Conservation (phyloP, 192 early-diverging fungal species). For the Allomyces arbusculus region DNA sequence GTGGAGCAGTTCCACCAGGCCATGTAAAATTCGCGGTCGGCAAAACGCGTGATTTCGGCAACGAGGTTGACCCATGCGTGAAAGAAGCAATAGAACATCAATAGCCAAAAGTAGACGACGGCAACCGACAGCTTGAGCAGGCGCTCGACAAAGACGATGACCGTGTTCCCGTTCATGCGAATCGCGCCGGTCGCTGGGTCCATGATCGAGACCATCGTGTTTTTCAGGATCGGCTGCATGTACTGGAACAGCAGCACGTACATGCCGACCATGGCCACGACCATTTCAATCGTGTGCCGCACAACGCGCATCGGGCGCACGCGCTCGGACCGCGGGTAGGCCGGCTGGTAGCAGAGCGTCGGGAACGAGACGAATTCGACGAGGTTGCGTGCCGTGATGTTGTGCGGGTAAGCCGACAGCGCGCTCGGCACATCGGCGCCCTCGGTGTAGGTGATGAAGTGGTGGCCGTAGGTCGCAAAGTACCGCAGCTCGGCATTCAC, state of each 20-base stretch:
- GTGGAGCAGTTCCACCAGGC: constrained; percentile 77
- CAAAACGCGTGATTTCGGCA: constrained; percentile 59
- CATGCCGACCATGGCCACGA: constrained; percentile 45
- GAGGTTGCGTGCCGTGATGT: constrained; percentile 41
- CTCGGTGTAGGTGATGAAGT: constrained; percentile 20
- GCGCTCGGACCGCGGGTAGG: constrained; percentile 44
- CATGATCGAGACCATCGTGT: constrained; percentile 37
- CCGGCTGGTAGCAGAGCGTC: constrained; percentile 72
- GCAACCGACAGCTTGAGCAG: constrained; percentile 67
- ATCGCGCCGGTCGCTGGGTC: neutral
- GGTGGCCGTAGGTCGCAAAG: constrained; percentile 18
- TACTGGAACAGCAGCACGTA: constrained; percentile 63
- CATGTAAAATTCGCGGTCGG: constrained; percentile 68
- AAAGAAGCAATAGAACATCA: constrained; percentile 75
- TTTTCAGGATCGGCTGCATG: constrained; percentile 54
- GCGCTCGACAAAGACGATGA: constrained; percentile 49
- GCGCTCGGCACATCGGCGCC: constrained; percentile 15
- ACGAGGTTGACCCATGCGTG: constrained; percentile 60
- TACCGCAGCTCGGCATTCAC: constrained; percentile 57
- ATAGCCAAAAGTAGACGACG: constrained; percentile 62
- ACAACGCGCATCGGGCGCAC: constrained; percentile 53
- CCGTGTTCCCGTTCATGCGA: constrained; percentile 31
- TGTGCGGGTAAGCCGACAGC: constrained; percentile 41
- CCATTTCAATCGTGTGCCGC: constrained; percentile 57
- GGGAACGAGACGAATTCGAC: constrained; percentile 61